Evolutionary conservation across 345 rosid species (phyloP).

Genomic region (Gossypium herbaceum): DNA sequence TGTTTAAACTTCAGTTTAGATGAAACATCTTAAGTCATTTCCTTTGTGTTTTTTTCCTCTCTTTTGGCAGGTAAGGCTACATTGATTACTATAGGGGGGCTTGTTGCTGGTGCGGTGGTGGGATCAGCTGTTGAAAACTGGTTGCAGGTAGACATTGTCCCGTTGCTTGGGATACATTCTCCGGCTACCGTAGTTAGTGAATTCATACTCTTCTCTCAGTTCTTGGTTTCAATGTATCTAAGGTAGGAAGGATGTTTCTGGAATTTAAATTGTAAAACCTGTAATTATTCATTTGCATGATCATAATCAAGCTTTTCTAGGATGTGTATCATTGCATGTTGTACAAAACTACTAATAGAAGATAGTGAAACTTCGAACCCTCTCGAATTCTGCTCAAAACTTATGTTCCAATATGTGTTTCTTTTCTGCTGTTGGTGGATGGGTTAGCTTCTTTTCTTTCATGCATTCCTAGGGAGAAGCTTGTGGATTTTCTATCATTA

Average conservation of each 20-base stretch:
- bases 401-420: background rate
- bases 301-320: constrained; percentile 40
- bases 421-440: no score
- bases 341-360: constrained; percentile 48
- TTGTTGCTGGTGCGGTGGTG: constrained; percentile 87
- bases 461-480: background rate
- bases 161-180: constrained; percentile 74
- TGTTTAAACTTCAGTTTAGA: background rate
- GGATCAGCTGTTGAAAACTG: constrained; percentile 89
- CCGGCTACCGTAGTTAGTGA: constrained; percentile 86
- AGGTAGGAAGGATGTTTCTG: constrained; percentile 39
- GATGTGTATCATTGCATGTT: constrained; percentile 41
- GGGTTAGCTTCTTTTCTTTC: background rate
- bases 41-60: background rate
- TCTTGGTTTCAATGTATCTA: constrained; percentile 76
- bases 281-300: constrained; percentile 50
- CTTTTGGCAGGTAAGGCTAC: constrained; percentile 74
- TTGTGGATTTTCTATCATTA: background rate
- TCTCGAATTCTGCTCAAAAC: background rate
- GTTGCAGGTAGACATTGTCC: constrained; percentile 96
- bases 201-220: constrained; percentile 77
- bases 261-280: constrained; percentile 25
- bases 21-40: background rate
- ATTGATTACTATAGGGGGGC: constrained; percentile 75
- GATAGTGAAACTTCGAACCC: constrained; percentile 11